phyloP scores from a whole-genome alignment of 768 basidiomycete species.

The Myochromella boudieri region DNA sequence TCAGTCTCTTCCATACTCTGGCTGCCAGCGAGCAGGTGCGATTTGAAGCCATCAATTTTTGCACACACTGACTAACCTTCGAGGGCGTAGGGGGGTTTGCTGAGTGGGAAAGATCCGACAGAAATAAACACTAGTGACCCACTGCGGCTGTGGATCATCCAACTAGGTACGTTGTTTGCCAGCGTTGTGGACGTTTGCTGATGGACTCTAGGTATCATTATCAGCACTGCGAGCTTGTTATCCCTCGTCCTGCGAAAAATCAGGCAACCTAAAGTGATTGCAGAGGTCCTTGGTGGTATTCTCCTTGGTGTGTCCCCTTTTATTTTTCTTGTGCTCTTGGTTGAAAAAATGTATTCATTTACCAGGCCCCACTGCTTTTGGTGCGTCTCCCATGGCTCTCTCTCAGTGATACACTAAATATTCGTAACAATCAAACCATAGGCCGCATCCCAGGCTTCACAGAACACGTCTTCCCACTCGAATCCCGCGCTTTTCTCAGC shows the following conservation, averaged over 20 bases:
- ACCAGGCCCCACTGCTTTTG: slow-evolving; percentile 53
- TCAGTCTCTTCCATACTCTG: slow-evolving; percentile 36
- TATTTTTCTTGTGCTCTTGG: too few relatives aligned
- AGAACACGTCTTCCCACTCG: slow-evolving; percentile 74
- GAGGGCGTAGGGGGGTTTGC: slow-evolving; percentile 60
- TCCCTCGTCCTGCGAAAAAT: slow-evolving; percentile 70
- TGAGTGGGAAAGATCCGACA: slow-evolving; percentile 75
- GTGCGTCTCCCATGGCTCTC: slow-evolving; percentile 15
- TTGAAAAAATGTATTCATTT: slow-evolving; percentile 4
- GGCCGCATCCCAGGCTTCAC: slow-evolving; percentile 91
- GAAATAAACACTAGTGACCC: slow-evolving; percentile 67
- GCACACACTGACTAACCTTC: not conserved
- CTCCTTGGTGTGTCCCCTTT: slow-evolving; percentile 65
- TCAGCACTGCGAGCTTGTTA: slow-evolving; percentile 76
- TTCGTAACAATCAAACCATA: too few relatives aligned
- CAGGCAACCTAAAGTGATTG: slow-evolving; percentile 83
- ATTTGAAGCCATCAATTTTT: not conserved
- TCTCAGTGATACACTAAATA: not conserved
- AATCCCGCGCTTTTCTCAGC: slow-evolving; percentile 73
- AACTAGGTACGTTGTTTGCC: slow-evolving; percentile 55
- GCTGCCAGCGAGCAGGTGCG: slow-evolving; percentile 38
- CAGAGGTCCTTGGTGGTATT: slow-evolving; percentile 86
- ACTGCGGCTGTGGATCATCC: slow-evolving; percentile 73
- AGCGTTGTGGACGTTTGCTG: not conserved
- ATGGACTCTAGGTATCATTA: slow-evolving; percentile 67